Percentiles rank a stretch among this genome's conserved stretches.
Conservation (phyloP, 352 stramenopile genomes). For the Globisporangium cystogenes region DNA sequence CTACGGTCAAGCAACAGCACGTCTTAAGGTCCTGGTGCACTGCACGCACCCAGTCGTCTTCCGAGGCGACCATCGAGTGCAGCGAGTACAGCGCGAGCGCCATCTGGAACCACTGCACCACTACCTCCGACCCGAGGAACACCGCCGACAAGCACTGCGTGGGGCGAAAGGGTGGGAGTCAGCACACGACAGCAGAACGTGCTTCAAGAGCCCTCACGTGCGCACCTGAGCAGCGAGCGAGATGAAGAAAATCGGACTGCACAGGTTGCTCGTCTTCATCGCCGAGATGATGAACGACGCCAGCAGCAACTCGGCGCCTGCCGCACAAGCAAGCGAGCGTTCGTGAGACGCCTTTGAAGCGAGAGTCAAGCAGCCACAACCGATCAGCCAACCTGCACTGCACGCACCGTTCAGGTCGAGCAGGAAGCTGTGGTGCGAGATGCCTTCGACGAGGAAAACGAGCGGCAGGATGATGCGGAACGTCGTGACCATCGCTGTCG, state of each 20-base stretch:
- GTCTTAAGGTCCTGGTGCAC: too few species aligned
- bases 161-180: neutral
- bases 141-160: constrained; percentile 71
- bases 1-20: too few species aligned
- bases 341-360: neutral
- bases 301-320: constrained; percentile 76
- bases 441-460: constrained; percentile 82
- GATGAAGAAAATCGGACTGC: constrained; percentile 78
- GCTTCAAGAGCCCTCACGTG: too few species aligned
- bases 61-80: constrained; percentile 60
- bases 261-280: constrained; percentile 82
- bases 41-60: constrained; percentile 70
- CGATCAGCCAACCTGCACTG: neutral
- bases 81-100: constrained; percentile 80
- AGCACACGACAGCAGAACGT: neutral
- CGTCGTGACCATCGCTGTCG: constrained; percentile 81
- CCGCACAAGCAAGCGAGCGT: neutral
- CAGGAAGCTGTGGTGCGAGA: constrained; percentile 87
- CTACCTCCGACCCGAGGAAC: constrained; percentile 72
- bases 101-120: constrained; percentile 84
- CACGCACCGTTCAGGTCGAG: constrained; percentile 80
- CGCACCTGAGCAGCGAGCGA: constrained; percentile 78
- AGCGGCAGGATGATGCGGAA: constrained; percentile 82
- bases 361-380: neutral
- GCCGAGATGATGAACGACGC: constrained; percentile 84